Evolutionary conservation across 805 yeast species (phyloP).

Genomic region (Lipomyces yamadae): DNA sequence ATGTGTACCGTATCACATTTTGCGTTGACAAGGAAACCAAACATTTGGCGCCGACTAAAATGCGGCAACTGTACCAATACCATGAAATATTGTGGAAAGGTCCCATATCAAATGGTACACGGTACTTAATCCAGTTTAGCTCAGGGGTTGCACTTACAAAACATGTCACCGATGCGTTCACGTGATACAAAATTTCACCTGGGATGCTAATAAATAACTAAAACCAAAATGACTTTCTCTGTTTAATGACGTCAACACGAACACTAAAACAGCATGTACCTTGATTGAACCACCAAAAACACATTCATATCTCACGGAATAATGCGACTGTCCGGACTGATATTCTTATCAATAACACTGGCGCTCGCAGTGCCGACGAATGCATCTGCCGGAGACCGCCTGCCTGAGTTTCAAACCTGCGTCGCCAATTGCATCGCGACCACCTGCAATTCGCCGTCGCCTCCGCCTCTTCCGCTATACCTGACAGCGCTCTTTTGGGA

Average conservation of each 20-base stretch:
- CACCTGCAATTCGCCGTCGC: conserved; percentile 45
- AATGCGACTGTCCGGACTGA: not conserved
- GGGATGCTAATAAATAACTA: too few relatives aligned
- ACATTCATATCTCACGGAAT: not conserved
- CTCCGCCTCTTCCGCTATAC: conserved; percentile 47
- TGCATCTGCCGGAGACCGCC: conserved; percentile 59
- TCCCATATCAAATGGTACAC: not conserved
- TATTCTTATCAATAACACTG: not conserved
- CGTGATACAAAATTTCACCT: not conserved
- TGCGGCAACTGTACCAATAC: not conserved
- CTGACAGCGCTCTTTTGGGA: conserved; percentile 67
- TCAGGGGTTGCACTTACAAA: not conserved
- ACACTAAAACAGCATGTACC: not conserved
- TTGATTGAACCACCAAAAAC: too few relatives aligned
- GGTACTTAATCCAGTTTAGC: not conserved
- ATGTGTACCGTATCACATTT: too few relatives aligned
- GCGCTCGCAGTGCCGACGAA: not conserved
- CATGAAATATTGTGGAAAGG: not conserved
- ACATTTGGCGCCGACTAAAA: too few relatives aligned
- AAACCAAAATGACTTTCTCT: too few relatives aligned
- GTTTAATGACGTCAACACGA: not conserved
- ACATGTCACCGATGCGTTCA: not conserved
- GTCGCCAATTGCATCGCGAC: conserved; percentile 47
- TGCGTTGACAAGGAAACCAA: too few relatives aligned
- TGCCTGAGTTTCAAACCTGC: conserved; percentile 56